phyloP scores from a whole-genome alignment of 768 basidiomycete genomes.

The Termitomyces sp. region DNA sequence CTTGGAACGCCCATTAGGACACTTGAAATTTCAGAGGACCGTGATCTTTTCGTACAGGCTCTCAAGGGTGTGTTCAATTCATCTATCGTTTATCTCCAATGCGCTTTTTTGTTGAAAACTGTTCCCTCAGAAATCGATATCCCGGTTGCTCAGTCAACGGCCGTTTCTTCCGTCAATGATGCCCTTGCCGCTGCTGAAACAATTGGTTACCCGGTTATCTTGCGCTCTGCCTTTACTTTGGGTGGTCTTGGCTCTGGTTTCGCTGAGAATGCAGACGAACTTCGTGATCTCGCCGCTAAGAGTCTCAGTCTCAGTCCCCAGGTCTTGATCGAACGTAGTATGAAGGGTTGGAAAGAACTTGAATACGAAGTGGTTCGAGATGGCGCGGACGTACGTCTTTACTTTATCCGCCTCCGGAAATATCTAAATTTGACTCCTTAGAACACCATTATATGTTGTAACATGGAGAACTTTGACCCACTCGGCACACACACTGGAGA shows the following conservation, averaged over 20 bases:
- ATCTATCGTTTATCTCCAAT: background rate
- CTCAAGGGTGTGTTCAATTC: conserved; percentile 66
- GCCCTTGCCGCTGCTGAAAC: conserved; percentile 85
- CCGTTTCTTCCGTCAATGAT: conserved; percentile 92
- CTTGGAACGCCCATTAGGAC: conserved; percentile 94
- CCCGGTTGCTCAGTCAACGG: conserved; percentile 91
- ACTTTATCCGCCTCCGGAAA: background rate
- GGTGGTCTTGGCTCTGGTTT: conserved; percentile 99
- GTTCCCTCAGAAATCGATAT: conserved; percentile 83
- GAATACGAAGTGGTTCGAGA: conserved; percentile 99
- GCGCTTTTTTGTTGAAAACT: background rate
- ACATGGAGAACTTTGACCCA: conserved; percentile 99
- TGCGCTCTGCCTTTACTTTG: conserved; percentile 94
- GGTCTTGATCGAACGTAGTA: conserved; percentile 92
- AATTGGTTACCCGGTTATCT: conserved; percentile 97
- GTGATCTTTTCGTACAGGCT: conserved; percentile 93
- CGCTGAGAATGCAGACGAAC: conserved; percentile 89
- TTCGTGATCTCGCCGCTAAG: conserved; percentile 91
- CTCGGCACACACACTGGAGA: conserved; percentile 99
- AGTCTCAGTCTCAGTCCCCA: conserved; percentile 88
- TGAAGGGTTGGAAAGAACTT: conserved; percentile 99
- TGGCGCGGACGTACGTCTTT: conserved; percentile 78
- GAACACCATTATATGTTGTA: conserved; percentile 99
- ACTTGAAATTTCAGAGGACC: conserved; percentile 94
- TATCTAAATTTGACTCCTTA: conserved; percentile 22